phyloP scores from a whole-genome alignment of 306 rosid genomes.

The Citrullus colocynthis region DNA sequence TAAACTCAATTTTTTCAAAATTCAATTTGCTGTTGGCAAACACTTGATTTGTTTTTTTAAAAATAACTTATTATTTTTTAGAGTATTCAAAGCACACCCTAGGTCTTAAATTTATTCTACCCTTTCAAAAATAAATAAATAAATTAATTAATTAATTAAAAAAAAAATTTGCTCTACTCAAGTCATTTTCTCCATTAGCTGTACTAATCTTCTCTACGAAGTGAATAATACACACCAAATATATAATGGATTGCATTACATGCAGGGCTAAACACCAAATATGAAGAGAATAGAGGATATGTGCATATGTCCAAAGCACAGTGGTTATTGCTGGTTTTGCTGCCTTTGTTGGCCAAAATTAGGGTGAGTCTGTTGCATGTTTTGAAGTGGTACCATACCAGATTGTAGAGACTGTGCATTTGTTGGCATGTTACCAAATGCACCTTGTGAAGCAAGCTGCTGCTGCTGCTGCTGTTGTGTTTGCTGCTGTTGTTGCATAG shows the following conservation, averaged over 20 bases:
- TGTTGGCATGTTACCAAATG: conserved; percentile 56
- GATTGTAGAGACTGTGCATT: conserved; percentile 76
- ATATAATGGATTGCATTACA: neutral
- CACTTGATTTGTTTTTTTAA: too few species aligned
- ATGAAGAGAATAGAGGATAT: too few species aligned
- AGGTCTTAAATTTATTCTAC: too few species aligned
- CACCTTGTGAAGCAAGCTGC: conserved; percentile 52
- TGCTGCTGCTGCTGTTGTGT: conserved; percentile 31
- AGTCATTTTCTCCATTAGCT: too few species aligned
- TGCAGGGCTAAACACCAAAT: neutral
- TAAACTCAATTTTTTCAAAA: too few species aligned
- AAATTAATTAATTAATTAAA: too few species aligned
- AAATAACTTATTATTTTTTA: too few species aligned
- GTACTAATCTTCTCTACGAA: neutral
- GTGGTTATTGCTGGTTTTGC: conserved; percentile 53
- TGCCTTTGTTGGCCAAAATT: conserved; percentile 83
- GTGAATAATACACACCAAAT: neutral
- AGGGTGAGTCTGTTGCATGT: conserved; percentile 58
- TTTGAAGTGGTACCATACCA: conserved; percentile 58
- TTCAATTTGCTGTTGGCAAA: too few species aligned
- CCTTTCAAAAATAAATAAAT: too few species aligned
- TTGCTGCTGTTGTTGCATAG: conserved; percentile 20
- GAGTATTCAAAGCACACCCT: too few species aligned
- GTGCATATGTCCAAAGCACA: neutral
- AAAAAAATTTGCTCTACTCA: too few species aligned